Conservation (phyloP, 257 asterid species). For the Capsicum pubescens region DNA sequence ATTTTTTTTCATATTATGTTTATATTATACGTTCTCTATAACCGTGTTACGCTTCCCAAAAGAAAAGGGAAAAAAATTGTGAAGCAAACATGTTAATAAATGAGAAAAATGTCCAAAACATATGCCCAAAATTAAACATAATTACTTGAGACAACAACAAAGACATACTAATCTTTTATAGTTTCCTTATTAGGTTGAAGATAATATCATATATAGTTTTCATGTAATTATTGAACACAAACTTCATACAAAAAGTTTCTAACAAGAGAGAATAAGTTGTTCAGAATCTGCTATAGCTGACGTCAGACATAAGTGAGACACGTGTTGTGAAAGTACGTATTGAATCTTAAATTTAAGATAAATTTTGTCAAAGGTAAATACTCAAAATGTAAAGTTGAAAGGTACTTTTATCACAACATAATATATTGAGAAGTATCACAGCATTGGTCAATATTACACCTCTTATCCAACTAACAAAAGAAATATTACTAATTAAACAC, state of each 20-base stretch:
- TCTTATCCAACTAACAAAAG: no score
- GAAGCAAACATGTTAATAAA: no score
- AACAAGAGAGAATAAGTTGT: neutral
- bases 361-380: neutral
- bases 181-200: neutral
- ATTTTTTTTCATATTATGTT: no score
- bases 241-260: neutral
- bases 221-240: neutral
- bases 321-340: neutral
- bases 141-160: neutral
- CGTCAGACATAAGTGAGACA: neutral
- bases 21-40: no score
- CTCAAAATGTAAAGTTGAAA: neutral
- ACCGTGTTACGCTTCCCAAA: no score
- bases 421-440: neutral
- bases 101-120: no score
- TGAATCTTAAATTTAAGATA: neutral
- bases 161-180: neutral
- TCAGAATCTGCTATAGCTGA: neutral
- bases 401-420: neutral
- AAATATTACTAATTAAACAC: no score
- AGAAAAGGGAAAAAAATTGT: no score
- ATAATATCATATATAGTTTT: neutral
- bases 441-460: no score
- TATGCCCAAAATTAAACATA: neutral